Conservation (phyloP, 2,329 filamentous ascomycete genomes). For the Thyridium curvatum region DNA sequence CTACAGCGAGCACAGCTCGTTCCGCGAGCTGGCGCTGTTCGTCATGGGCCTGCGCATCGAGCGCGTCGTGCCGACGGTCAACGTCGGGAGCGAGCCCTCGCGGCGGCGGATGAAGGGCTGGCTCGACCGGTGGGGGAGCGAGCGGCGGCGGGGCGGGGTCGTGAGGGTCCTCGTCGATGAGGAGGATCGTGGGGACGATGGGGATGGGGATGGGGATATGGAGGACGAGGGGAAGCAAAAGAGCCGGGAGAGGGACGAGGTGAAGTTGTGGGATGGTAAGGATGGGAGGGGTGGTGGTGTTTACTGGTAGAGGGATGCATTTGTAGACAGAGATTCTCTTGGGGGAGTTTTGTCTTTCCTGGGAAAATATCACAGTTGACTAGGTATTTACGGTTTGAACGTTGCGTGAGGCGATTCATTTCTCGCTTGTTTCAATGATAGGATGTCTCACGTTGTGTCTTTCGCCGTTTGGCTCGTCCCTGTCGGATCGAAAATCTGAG, state of each 20-base stretch:
- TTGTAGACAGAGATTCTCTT: no score
- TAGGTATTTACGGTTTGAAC: no score
- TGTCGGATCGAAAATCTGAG: no score
- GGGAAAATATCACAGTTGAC: no score
- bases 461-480: no score
- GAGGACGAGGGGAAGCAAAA: conserved; percentile 21
- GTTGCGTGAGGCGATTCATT: no score
- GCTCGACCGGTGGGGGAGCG: conserved; percentile 56
- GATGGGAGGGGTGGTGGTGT: conserved; percentile 30
- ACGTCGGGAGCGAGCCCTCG: conserved; percentile 56
- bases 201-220: conserved; percentile 25
- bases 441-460: no score
- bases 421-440: no score
- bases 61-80: conserved; percentile 89
- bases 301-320: conserved; percentile 28
- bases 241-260: conserved; percentile 1
- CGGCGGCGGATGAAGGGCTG: conserved; percentile 57
- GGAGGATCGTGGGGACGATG: conserved; percentile 18
- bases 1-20: conserved; percentile 93
- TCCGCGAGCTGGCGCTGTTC: conserved; percentile 91
- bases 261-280: conserved; percentile 30
- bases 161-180: conserved; percentile 38
- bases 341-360: no score
- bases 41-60: conserved; percentile 82
- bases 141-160: conserved; percentile 50